Base-by-base conservation (phyloP, 495 filamentous ascomycete species). In the Aspergillus leporis region DNA sequence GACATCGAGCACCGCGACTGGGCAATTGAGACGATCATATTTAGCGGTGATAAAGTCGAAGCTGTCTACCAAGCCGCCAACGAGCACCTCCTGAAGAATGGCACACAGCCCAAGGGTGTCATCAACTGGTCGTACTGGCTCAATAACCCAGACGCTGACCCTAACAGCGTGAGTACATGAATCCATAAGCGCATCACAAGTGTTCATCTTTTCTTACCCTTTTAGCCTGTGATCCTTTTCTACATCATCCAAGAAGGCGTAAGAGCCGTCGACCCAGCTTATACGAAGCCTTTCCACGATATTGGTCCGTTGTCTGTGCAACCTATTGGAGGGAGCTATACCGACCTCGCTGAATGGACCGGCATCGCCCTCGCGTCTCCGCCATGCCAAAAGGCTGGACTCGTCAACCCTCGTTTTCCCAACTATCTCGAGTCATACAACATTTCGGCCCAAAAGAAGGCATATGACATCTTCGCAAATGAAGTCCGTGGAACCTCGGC, bases 61-160 rank as follows among this genome's bases (percentile, higher is more conserved):
- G 70, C 55, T 9, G 66, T 85, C 13, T 85, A 79, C 55, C 58
- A 76, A 53, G 71, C 71, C 28, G 70, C 70, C 38, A 84, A 85
- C 60, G 63, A 75, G 14, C 56, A 76, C 49, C 65, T 78, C 14
- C 66, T 66, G 19, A 63, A 74, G 51, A 70, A 74, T 53, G 70
- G 74, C 13, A 74, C 65, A 36, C 71, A 78, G 61, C 70, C 75
- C 31, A 68, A 58, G 4, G 73, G 68, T 53, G 14, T 82, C 34
- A 76, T 76, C 68, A 82, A 81, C 64, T 80, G 75, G 76, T 80
- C 77, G 4, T 80, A 79, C 67, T 83, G 74, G 73, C 58, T 78
- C 46, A 78, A 81, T 63, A 63, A 67, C 41, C 70, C 75, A 13
- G 60, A 61, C 9, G 55, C 69, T 36, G 78, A 80, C 66, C 60